Conservation (phyloP, 441 rosid genomes). For the Euphorbia schlechtendalii region DNA sequence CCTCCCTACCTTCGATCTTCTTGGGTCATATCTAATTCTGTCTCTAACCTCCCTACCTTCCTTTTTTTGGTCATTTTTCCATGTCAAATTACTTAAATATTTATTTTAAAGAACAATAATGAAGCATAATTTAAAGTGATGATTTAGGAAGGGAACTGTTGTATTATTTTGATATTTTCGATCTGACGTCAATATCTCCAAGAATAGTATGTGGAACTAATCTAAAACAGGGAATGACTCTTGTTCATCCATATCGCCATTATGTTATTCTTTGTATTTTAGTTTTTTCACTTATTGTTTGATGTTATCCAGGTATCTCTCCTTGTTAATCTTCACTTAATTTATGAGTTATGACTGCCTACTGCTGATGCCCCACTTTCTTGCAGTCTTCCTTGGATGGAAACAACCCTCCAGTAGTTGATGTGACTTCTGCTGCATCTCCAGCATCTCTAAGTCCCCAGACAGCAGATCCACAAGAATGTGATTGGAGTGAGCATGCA, state of each 20-base stretch:
- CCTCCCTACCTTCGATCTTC: not conserved
- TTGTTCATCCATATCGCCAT: not conserved
- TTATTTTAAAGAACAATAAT: not conserved
- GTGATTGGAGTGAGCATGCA: slow-evolving; percentile 91
- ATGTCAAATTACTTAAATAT: not conserved
- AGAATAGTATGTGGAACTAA: slow-evolving; percentile 4
- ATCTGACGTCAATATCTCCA: not conserved
- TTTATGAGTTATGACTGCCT: too few species aligned
- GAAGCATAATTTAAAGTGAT: not conserved
- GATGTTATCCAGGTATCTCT: too few species aligned
- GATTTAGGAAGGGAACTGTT: not conserved
- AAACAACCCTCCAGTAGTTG: slow-evolving; percentile 30
- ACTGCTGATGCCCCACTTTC: not conserved
- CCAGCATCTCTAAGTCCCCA: slow-evolving; percentile 29
- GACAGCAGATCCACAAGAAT: slow-evolving; percentile 38
- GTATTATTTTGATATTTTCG: not conserved
- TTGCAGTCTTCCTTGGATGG: slow-evolving; percentile 28
- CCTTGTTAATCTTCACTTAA: too few species aligned
- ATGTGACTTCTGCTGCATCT: slow-evolving; percentile 25
- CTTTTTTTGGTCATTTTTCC: not conserved
- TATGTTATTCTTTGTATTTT: not conserved
- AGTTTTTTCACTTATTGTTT: not conserved
- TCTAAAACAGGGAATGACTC: slow-evolving; percentile 4
- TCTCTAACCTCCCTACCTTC: not conserved
- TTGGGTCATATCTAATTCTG: not conserved